Evolutionary conservation across 257 asterid species (phyloP), one percentile per base, ranked within the genome.

Genomic region (Penstemon davidsonii): DNA sequence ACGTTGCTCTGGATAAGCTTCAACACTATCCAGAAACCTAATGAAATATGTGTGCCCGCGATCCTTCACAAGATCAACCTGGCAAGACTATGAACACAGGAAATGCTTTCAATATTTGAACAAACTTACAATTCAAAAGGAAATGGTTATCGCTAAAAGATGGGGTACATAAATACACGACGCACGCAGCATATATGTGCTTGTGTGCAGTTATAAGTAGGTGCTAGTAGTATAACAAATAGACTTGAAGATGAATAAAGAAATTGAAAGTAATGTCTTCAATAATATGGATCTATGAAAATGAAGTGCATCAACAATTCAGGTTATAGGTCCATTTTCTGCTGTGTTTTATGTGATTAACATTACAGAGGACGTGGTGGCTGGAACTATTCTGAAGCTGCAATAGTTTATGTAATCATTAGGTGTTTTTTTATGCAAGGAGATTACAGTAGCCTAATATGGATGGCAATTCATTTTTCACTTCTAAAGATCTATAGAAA

Each of bases 21-120:
- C 98, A 60, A 83, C 77, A 73, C 96, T 86, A 75, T 90, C 97
- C 8, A 92, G 95, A 80, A 89, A 92, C 75, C 79, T 83, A 75
- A 90, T 88, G 82, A 92, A 88, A 80, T 89, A 92, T 15, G 79
- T 57, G 64, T 92, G 97, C 19, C 96, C 98, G 15, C 85, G 88
- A 75, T 92, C 96, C 86, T 92, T 92, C 78, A 92, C 97, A 51
- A 92, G 92, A 82, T 92, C 98, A 70, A 86, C 95, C 89, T 92
- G 98, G 66, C 97, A 90, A 64, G 97, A 89, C 98, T 92, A 68
- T 65, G 74, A 72, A 54, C 75, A 74, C 60, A 62, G 47, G 60
- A 52, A 56, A 67, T 15, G 41, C 19, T 19, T 43, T 8, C 25
- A 37, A n/a, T 9, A 57, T 25, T 25, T 25, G 33, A 25, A 25